Evolutionary conservation across 306 rosid species (phyloP).

Genomic region (Fragaria vesca): DNA sequence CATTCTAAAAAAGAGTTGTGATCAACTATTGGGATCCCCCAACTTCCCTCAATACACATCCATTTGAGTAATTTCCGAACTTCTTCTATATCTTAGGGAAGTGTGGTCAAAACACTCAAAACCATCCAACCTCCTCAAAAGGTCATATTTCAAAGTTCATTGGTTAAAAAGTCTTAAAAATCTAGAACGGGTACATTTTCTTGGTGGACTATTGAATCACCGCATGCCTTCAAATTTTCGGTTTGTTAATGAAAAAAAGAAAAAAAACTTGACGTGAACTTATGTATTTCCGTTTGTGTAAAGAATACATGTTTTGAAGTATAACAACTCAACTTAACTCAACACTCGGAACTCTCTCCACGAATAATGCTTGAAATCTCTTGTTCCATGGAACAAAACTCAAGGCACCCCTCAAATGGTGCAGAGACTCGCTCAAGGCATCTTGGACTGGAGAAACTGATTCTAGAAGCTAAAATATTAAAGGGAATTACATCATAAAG

Average conservation of each 20-base stretch:
- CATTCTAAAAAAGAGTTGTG: not conserved
- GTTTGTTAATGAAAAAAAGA: not conserved
- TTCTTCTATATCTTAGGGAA: not conserved
- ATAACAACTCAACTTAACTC: not conserved
- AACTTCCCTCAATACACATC: not conserved
- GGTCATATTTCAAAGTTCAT: not conserved
- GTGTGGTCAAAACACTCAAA: not conserved
- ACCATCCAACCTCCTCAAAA: not conserved
- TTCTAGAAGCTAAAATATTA: not conserved
- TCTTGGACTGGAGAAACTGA: not conserved
- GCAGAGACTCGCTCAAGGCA: not conserved
- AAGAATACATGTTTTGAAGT: too few species aligned
- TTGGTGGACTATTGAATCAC: not conserved
- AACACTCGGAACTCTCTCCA: not conserved
- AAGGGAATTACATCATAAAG: not conserved
- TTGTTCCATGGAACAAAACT: not conserved
- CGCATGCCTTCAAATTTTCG: not conserved
- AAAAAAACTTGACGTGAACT: too few species aligned
- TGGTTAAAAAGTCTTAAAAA: not conserved
- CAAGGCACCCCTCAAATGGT: not conserved
- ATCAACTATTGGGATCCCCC: not conserved
- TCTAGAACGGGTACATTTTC: too few species aligned
- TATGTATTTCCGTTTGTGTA: too few species aligned
- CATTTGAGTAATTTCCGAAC: not conserved
- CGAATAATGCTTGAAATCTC: not conserved